Conservation (phyloP, 2,329 filamentous ascomycete species). For the Aureobasidium sp. region DNA sequence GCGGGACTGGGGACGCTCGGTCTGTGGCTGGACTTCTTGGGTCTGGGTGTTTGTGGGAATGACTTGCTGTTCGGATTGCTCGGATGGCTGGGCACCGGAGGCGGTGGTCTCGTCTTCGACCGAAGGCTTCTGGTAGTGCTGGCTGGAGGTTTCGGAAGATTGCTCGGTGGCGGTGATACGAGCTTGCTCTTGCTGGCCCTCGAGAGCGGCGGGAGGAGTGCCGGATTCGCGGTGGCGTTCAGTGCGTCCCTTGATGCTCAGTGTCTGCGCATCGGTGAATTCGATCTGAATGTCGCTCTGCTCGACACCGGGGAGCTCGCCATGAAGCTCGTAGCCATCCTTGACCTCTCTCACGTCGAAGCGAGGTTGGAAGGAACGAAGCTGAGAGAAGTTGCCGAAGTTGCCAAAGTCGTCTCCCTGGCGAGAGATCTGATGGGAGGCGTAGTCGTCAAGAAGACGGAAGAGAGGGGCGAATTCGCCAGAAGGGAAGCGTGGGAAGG, state of each 20-base stretch:
- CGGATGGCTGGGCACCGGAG: conserved; percentile 13
- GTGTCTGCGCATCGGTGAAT: conserved; percentile 68
- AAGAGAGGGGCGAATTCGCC: conserved; percentile 37
- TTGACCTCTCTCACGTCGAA: conserved; percentile 71
- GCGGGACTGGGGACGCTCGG: conserved; percentile 33
- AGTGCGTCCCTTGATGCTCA: conserved; percentile 62
- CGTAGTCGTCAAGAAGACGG: conserved; percentile 43
- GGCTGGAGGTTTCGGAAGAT: conserved; percentile 22
- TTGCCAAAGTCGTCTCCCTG: conserved; percentile 17
- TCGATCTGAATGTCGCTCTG: conserved; percentile 71
- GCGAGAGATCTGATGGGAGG: conserved; percentile 28
- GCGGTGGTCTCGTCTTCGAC: conserved; percentile 51
- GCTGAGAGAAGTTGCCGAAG: conserved; percentile 19
- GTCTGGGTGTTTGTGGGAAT: conserved; percentile 16
- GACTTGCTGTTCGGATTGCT: conserved; percentile 1
- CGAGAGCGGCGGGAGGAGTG: conserved; percentile 45
- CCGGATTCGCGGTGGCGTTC: conserved; percentile 58
- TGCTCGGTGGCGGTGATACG: conserved; percentile 21
- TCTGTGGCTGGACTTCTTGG: conserved; percentile 13
- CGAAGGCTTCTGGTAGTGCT: conserved; percentile 49
- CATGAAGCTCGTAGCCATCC: conserved; percentile 66
- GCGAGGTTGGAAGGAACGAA: conserved; percentile 62
- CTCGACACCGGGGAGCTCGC: conserved; percentile 68
- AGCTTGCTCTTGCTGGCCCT: conserved; percentile 30
- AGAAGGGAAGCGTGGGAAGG: conserved; percentile 29